Conservation (phyloP, 2,329 filamentous ascomycete species). For the Albifimbria verrucaria region DNA sequence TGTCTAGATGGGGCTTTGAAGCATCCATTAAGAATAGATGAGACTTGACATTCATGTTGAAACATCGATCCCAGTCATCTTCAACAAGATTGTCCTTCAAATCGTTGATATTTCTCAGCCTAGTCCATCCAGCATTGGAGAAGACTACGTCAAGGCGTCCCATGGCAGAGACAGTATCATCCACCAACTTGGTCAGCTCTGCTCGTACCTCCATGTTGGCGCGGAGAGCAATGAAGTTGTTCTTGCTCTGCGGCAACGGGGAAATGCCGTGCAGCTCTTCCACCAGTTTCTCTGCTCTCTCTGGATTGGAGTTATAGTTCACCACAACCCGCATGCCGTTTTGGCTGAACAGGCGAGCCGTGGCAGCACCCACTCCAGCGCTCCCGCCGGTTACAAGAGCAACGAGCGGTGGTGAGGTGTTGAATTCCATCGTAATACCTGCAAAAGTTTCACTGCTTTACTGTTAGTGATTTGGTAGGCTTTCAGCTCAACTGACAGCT, state of each 20-base stretch:
- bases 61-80: conserved; percentile 57
- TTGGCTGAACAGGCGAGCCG: conserved; percentile 63
- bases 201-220: conserved; percentile 62
- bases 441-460: no score
- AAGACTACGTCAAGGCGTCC: conserved; percentile 71
- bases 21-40: conserved; percentile 60
- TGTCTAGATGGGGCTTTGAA: conserved; percentile 50
- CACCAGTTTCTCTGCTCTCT: conserved; percentile 57
- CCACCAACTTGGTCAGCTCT: conserved; percentile 58
- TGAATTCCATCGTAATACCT: no score
- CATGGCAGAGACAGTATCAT: conserved; percentile 55
- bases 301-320: conserved; percentile 65
- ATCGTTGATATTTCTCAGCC: conserved; percentile 39
- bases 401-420: conserved; percentile 29
- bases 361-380: conserved; percentile 68
- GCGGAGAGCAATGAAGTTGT: conserved; percentile 49
- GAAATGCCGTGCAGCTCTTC: conserved; percentile 50
- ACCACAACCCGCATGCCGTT: conserved; percentile 68
- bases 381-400: conserved; percentile 49
- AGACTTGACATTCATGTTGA: conserved; percentile 60
- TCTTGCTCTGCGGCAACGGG: conserved; percentile 15
- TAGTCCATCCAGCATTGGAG: conserved; percentile 66
- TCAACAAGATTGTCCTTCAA: conserved; percentile 53
- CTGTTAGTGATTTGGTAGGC: not conserved
- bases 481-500: no score